Base-by-base conservation (phyloP, 2,329 filamentous ascomycete genomes). In the Phialophora expanda region DNA sequence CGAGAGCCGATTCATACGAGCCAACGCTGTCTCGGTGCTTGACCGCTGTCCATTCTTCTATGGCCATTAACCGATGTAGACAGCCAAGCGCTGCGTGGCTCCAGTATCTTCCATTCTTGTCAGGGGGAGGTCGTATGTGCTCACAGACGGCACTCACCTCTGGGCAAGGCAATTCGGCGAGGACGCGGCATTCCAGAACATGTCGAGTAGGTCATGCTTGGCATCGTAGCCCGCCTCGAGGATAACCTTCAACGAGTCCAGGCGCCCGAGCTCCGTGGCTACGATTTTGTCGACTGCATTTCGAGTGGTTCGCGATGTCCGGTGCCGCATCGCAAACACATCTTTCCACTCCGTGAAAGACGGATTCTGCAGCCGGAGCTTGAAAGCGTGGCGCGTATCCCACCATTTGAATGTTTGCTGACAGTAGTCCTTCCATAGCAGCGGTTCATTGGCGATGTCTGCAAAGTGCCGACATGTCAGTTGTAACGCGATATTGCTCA, bases 401-500 rank as follows among this genome's bases (percentile, higher is more conserved):
- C 95, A 99, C 77, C 88, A 91, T 62, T 78, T 84, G 80, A 93
- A 97, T 63, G 83, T 81, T 41, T 78, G 78, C 62, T 80, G 78
- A 77, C 95, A 98, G 75, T 94, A 87, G 72, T 86, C 79, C 69
- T 88, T 88, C 94, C 95, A 98, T 61, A 97, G 82, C 28, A 93
- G 80, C 7, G 89, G 87, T 65, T 92, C 89, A 71, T 88, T 87
- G 46, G 87, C 85, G 63, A 96, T 81, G 56, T 82, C 81, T 72
- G 87, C 81, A 72, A 94, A 84, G 65, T 87, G 86, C 70, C 81
- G 86, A 24, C 86, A 91, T 11, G 90, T 82, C 28, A 81, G 70
- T 84, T 89, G 74, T 78, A 86, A 75, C 79, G 82, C 78, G 51
- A 84, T 76, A 34, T 85, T 79, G 46, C 81, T 81, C 53, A 72